Evolutionary conservation across 352 stramenopile species (phyloP).

Genomic region (Phytophthora lateralis): DNA sequence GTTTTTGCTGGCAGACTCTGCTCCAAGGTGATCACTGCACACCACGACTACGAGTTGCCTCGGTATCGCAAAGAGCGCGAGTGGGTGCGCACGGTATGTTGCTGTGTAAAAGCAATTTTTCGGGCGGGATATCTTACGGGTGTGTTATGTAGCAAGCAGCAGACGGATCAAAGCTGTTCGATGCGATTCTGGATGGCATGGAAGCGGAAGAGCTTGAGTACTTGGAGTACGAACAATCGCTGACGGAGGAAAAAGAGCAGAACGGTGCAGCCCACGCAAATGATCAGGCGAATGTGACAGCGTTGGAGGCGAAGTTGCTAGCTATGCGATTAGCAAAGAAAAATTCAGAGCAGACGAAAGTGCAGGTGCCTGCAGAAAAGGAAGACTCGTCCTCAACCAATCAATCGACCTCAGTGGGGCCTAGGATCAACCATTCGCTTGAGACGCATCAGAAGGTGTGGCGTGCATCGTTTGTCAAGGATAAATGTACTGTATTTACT

Average conservation of each 20-base stretch:
- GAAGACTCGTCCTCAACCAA: conserved; percentile 8
- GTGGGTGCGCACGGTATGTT: conserved; percentile 64
- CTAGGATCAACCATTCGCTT: conserved; percentile 12
- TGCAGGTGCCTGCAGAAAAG: conserved; percentile 18
- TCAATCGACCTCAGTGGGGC: conserved; percentile 4
- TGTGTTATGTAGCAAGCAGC: conserved; percentile 61
- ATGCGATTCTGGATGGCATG: conserved; percentile 84
- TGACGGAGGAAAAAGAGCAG: conserved; percentile 34
- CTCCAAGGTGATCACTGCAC: conserved; percentile 69
- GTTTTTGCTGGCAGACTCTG: conserved; percentile 49
- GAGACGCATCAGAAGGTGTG: conserved; percentile 33
- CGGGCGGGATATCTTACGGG: conserved; percentile 2
- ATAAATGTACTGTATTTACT: background rate
- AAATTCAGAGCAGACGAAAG: conserved; percentile 24
- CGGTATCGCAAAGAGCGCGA: conserved; percentile 65
- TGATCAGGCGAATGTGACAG: conserved; percentile 24
- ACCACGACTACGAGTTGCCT: conserved; percentile 64
- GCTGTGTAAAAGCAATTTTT: background rate
- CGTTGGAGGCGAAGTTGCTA: conserved; percentile 59
- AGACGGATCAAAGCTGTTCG: conserved; percentile 66
- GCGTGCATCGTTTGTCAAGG: background rate
- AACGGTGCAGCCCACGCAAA: conserved; percentile 12
- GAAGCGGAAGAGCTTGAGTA: conserved; percentile 66
- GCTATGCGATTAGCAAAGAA: conserved; percentile 55
- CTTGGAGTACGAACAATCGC: conserved; percentile 57